A percentile compares a stretch with the other conserved stretches of the same genome.
Conservation (phyloP, 345 rosid genomes). For the Syzygium grande region DNA sequence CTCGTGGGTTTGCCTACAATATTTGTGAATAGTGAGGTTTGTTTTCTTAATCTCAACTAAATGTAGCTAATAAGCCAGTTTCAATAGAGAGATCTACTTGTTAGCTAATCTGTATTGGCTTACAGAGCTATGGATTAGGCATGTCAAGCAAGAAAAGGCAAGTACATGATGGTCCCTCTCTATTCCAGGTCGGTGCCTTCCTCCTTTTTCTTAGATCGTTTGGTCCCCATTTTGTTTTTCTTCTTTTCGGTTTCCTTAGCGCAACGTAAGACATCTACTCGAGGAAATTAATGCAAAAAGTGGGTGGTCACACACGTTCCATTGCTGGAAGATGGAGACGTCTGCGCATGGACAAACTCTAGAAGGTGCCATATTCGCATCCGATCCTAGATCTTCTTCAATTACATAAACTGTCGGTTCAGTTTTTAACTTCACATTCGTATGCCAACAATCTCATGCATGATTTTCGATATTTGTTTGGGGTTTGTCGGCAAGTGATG, state of each 20-base stretch:
- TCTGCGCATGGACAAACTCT: not conserved
- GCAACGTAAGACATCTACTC: no score
- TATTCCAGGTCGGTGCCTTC: not conserved
- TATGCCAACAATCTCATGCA: not conserved
- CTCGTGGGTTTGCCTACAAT: not conserved
- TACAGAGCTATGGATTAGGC: not conserved
- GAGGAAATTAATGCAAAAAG: no score
- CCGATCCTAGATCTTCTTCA: not conserved
- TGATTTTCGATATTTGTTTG: not conserved
- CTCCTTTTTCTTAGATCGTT: not conserved
- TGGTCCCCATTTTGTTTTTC: not conserved
- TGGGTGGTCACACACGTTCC: not conserved
- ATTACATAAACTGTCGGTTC: not conserved
- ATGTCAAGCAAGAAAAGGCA: not conserved
- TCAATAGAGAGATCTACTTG: not conserved
- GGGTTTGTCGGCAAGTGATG: not conserved
- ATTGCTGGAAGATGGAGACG: not conserved
- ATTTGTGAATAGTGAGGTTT: not conserved
- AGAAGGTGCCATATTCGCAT: not conserved
- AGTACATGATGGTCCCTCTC: not conserved
- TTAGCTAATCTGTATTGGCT: not conserved
- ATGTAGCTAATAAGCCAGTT: not conserved
- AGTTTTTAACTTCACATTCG: not conserved
- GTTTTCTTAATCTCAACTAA: not conserved
- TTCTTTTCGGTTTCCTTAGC: no score